Evolutionary conservation across 2,329 filamentous ascomycete species (phyloP).

Genomic region (Neonectria hederae): DNA sequence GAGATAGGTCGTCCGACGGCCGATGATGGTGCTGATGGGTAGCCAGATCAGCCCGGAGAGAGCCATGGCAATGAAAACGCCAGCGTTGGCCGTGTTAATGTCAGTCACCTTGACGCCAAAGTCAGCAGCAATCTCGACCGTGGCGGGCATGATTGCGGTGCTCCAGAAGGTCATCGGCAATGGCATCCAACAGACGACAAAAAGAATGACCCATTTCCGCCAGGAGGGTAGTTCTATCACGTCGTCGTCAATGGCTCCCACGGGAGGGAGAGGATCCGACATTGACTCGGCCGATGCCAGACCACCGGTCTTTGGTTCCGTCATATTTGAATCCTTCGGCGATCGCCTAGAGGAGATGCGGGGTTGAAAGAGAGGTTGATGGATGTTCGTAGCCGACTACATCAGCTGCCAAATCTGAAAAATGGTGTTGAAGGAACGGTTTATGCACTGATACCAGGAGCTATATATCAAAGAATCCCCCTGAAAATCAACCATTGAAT

Average conservation of each 20-base stretch:
- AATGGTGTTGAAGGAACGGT: background rate
- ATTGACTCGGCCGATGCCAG: slow-evolving; percentile 3
- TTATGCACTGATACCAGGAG: background rate
- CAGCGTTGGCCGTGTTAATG: slow-evolving; percentile 38
- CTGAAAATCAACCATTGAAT: background rate
- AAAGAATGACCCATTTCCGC: slow-evolving; percentile 43
- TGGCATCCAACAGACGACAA: slow-evolving; percentile 43
- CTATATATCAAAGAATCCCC: slow-evolving; percentile 9
- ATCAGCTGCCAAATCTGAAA: background rate
- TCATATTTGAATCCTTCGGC: slow-evolving; percentile 19
- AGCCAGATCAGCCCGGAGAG: slow-evolving; percentile 39
- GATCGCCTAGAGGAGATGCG: background rate
- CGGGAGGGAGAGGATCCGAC: slow-evolving; percentile 7
- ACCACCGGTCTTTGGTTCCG: slow-evolving; percentile 21
- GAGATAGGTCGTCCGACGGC: slow-evolving; percentile 37
- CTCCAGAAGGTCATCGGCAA: slow-evolving; percentile 43
- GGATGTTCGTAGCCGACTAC: background rate
- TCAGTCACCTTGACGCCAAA: slow-evolving; percentile 21
- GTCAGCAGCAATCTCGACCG: slow-evolving; percentile 30
- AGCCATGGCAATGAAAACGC: slow-evolving; percentile 39
- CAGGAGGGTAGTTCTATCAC: slow-evolving; percentile 33
- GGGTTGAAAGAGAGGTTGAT: background rate
- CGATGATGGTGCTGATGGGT: slow-evolving; percentile 38
- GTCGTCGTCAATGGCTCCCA: slow-evolving; percentile 33
- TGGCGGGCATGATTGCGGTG: slow-evolving; percentile 40